Conservation (phyloP, 2,329 filamentous ascomycete species). For the Neospermospora avenae region DNA sequence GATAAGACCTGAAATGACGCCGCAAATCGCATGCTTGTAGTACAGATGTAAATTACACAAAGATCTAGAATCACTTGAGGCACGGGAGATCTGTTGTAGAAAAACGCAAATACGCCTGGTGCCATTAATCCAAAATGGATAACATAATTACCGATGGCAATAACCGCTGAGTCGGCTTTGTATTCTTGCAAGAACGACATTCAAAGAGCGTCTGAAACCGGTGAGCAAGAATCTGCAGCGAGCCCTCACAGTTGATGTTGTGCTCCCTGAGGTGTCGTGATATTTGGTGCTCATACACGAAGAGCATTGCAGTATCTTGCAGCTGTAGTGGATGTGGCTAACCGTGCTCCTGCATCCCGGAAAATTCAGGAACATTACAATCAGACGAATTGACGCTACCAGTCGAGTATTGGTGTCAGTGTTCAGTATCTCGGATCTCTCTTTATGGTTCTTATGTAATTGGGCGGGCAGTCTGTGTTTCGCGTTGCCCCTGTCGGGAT, state of each 20-base stretch:
- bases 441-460: not conserved
- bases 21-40: not conserved
- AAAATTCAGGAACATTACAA: not conserved
- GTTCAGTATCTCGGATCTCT: not conserved
- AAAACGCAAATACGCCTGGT: not conserved
- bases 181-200: not conserved
- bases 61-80: not conserved
- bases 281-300: not conserved
- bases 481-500: not conserved
- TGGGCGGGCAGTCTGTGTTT: not conserved
- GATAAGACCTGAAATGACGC: not conserved
- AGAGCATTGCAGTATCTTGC: constrained; percentile 2
- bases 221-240: constrained; percentile 7
- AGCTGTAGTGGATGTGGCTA: not conserved
- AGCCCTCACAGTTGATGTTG: not conserved
- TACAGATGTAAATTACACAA: not conserved
- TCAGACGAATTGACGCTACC: not conserved
- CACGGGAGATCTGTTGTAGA: not conserved
- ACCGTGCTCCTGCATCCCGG: not conserved
- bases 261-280: not conserved
- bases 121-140: not conserved
- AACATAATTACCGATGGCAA: not conserved
- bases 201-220: constrained; percentile 1
- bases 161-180: not conserved
- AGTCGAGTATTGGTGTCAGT: not conserved